These are phyloP conservation scores for Hericium coralloides DNA, from an alignment of 768 basidiomycete genomes.

Conservation along the genomic window DNA sequence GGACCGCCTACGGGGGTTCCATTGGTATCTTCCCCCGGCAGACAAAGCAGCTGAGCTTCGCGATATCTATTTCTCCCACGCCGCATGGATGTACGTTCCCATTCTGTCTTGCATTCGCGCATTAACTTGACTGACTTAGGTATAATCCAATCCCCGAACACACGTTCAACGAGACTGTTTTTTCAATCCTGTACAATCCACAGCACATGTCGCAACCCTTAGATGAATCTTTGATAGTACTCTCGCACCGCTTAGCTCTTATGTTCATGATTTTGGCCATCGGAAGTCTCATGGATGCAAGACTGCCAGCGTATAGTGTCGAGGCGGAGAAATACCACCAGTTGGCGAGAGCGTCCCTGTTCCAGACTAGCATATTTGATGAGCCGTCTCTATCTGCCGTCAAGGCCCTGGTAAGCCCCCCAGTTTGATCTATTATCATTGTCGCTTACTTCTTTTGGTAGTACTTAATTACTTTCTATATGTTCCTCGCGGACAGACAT, in stretches of 20 bases:
- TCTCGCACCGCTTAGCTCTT: slow-evolving; percentile 47
- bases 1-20: slow-evolving; percentile 46
- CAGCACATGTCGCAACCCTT: slow-evolving; percentile 34
- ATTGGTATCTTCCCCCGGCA: slow-evolving; percentile 60
- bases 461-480: slow-evolving; percentile 45
- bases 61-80: slow-evolving; percentile 53
- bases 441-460: slow-evolving; percentile 20
- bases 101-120: slow-evolving; percentile 36
- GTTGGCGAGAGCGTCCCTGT: slow-evolving; percentile 47
- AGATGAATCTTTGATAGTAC: slow-evolving; percentile 28
- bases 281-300: slow-evolving; percentile 53
- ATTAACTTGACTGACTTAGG: slow-evolving; percentile 28
- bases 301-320: slow-evolving; percentile 38
- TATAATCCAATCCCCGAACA: slow-evolving; percentile 52
- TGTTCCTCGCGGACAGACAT: slow-evolving; percentile 36
- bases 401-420: slow-evolving; percentile 48
- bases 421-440: slow-evolving; percentile 2
- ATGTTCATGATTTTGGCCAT: slow-evolving; percentile 56
- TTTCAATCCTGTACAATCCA: slow-evolving; percentile 41
- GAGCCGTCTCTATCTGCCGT: slow-evolving; percentile 55
- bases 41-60: slow-evolving; percentile 50
- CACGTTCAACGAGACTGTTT: slow-evolving; percentile 45
- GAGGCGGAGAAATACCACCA: slow-evolving; percentile 56
- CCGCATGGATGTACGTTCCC: slow-evolving; percentile 58
- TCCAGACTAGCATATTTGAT: slow-evolving; percentile 55